Base-by-base conservation (phyloP, 202 grass and related monocot species). In the Panicum hallii region DNA sequence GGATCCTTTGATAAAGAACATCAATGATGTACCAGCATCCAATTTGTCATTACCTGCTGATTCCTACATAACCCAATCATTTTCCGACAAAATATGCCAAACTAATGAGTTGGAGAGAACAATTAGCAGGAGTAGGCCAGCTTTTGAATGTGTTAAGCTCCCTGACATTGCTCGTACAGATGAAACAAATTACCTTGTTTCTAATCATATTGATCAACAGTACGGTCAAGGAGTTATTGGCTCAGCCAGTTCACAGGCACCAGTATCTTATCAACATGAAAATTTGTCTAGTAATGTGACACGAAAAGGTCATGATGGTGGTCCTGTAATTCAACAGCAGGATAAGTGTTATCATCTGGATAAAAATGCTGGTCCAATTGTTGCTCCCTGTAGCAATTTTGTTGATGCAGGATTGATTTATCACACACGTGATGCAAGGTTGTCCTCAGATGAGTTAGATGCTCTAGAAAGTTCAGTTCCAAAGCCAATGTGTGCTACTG, bases 1-100 rank as follows among this genome's bases (percentile, higher is more conserved):
- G 5, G 88, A 96, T 79, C 88, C 97, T 83, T 68, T 90, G 74
- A 36, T 94, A 52, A 89, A 89, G 48, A 84, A 83, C 66, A 69
- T 22, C 40, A 58, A 44, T 62, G 83, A 80, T 48, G 70, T 44
- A n/a, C 83, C 62, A 69, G 75, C 81, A 72, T 83, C 88, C n/a
- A 92, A 85, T 80, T 82, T 88, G 23, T 87, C 88, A 66, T 82
- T 82, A 79, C 49, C 64, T 72, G 47, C 82, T 78, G 80, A 23
- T 64, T 48, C 90, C 50, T 84, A 84, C 67, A 63, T 65, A 34
- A 42, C 74, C 16, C 67, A 77, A 67, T 80, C 86, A 80, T 88
- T 82, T 89, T 84, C 83, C 71, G 75, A 84, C 74, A 82, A 83
- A 47, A 41, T 54, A 70, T 72, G 54, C 46, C 75, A 79, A 86